Conservation (phyloP, 495 filamentous ascomycete genomes). For the Polyplosphaeria fusca region DNA sequence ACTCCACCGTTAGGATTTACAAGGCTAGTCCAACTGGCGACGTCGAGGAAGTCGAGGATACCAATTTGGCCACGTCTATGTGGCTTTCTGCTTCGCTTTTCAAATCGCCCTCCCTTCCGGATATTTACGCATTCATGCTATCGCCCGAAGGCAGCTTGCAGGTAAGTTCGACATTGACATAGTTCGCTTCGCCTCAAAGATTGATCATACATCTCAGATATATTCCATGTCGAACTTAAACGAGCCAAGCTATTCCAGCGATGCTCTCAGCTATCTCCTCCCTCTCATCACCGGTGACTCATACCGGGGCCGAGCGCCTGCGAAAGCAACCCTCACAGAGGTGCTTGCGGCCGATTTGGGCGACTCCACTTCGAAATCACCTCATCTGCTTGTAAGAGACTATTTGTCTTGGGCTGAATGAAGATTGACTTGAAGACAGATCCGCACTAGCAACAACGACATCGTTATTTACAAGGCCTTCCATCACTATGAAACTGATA, state of each 20-base stretch:
- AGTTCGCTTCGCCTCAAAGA: not conserved
- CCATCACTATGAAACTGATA: too few species aligned
- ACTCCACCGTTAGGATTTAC: slow-evolving; percentile 71
- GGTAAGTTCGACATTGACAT: slow-evolving; percentile 49
- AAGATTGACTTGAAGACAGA: too few species aligned
- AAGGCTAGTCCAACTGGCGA: slow-evolving; percentile 76
- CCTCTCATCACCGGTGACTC: slow-evolving; percentile 70
- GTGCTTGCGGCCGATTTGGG: slow-evolving; percentile 81
- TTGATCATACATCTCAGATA: slow-evolving; percentile 39
- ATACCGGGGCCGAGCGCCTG: slow-evolving; percentile 62
- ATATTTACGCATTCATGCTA: slow-evolving; percentile 69
- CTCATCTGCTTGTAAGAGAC: slow-evolving; percentile 79
- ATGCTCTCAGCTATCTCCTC: slow-evolving; percentile 73
- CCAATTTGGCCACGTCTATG: slow-evolving; percentile 54
- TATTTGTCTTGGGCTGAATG: too few species aligned
- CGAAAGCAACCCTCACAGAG: slow-evolving; percentile 69
- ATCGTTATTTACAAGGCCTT: slow-evolving; percentile 85
- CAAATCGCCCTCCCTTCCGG: slow-evolving; percentile 47
- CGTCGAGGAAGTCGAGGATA: slow-evolving; percentile 72
- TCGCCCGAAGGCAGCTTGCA: slow-evolving; percentile 66
- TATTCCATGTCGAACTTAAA: slow-evolving; percentile 62
- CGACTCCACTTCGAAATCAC: slow-evolving; percentile 62
- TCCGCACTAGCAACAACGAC: slow-evolving; percentile 76
- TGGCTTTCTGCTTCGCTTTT: slow-evolving; percentile 84
- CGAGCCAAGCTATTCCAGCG: slow-evolving; percentile 59